phyloP scores from a whole-genome alignment of 345 rosid genomes.

The Rhodamnia rubescens region DNA sequence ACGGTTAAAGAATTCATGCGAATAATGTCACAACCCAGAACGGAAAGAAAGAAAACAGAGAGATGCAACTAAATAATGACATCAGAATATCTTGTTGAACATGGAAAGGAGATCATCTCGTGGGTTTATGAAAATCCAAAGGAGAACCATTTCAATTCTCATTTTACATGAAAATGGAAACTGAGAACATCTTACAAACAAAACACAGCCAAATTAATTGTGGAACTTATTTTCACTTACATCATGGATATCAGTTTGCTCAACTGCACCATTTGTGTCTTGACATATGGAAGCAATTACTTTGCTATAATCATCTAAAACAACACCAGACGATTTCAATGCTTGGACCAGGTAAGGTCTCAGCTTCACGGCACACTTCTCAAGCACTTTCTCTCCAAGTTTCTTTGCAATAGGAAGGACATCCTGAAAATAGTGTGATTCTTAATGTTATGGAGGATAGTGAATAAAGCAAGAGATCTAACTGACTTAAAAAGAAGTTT shows the following conservation, averaged over 20 bases:
- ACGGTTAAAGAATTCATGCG: neutral
- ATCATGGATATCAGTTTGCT: conserved; percentile 20
- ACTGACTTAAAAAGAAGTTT: neutral
- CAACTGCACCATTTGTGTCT: conserved; percentile 18
- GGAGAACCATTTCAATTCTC: neutral
- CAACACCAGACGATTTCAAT: conserved; percentile 36
- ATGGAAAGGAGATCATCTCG: neutral
- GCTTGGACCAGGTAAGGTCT: conserved; percentile 54
- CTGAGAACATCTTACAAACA: neutral
- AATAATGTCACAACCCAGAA: neutral
- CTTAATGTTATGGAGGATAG: neutral
- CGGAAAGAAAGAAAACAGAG: neutral
- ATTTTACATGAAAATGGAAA: neutral
- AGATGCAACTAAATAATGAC: neutral
- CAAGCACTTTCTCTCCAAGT: conserved; percentile 71
- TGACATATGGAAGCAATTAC: conserved; percentile 65
- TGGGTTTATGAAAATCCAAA: neutral
- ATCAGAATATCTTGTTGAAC: neutral
- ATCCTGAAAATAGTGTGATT: conserved; percentile 20
- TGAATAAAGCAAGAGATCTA: neutral
- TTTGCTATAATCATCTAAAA: conserved; percentile 46
- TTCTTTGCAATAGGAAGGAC: conserved; percentile 50
- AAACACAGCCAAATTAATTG: neutral
- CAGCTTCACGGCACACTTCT: conserved; percentile 55
- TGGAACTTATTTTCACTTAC: neutral